Base-by-base conservation (phyloP, 2,329 filamentous ascomycete species). In the Alternaria sp. region DNA sequence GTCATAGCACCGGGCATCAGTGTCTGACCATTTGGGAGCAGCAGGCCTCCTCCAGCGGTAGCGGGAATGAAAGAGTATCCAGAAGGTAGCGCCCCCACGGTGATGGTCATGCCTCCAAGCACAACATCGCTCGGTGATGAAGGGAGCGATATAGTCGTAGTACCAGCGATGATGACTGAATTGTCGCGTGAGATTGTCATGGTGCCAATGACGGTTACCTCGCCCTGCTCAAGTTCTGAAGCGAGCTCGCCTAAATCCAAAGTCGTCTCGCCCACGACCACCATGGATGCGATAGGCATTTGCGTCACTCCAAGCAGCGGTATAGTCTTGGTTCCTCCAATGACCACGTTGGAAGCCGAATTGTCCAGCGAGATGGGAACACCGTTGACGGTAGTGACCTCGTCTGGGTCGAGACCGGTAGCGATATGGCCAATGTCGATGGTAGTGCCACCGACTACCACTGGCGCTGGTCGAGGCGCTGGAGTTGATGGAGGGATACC, bases 1-100 rank as follows among this genome's bases (percentile, higher is more conserved):
- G 54, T 57, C 18, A 50, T 40, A 10, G 27, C 34, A 4, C 45
- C 54, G 4, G 54, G 45, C 34, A 57, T 51, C 34, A 52, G n/a
- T 3, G 38, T 57, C n/a, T 57, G 34, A 7, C 54, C 5, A 5
- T 57, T 52, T 1, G 46, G 45, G 14, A 57, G 20, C 1, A 51
- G 2, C 1, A 57, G 18, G n/a, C 46, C 54, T 20, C 45, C 38
- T 0, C 54, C 28, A 44, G 16, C 38, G 7, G 38, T 20, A 1
- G 27, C 11, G 5, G 46, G 38, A 10, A 57, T 7, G 2, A 57
- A 52, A 4, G 46, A 34, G 28, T 44, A 45, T 12, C 54, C 54
- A 18, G 28, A n/a, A 2, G 46, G 46, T 25, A 49, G 46, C 0
- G 30, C 14, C 7, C 20, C 46, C 0, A 20, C 28, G 4, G 9